A percentile compares a stretch with the other conserved stretches of the same genome.
phyloP scores from a whole-genome alignment of 306 rosid genomes.

The Quercus wislizeni region DNA sequence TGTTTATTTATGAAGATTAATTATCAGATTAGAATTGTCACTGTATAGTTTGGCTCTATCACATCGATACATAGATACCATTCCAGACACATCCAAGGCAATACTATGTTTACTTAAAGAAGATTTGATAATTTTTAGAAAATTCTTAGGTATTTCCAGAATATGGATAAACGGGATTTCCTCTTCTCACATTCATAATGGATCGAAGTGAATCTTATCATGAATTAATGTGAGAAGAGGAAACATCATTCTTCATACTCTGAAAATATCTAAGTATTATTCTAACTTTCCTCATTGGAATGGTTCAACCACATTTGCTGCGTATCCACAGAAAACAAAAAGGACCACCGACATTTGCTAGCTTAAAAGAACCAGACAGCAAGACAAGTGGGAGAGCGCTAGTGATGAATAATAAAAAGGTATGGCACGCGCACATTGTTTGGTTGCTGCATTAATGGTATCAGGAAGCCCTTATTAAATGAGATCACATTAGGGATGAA shows the following conservation, averaged over 20 bases:
- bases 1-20: too few species aligned
- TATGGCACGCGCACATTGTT: background rate
- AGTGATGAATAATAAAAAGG: background rate
- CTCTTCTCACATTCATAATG: too few species aligned
- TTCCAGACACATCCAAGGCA: too few species aligned
- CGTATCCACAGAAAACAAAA: background rate
- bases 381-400: background rate
- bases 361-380: background rate
- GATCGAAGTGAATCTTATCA: accelerated
- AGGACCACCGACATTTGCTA: background rate
- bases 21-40: too few species aligned
- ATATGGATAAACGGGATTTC: too few species aligned
- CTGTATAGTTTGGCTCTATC: too few species aligned
- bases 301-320: background rate
- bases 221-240: too few species aligned
- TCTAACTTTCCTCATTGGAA: background rate
- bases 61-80: too few species aligned
- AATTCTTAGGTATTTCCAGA: accelerated
- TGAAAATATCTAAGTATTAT: background rate
- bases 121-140: too few species aligned
- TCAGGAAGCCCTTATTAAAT: constrained; percentile 14
- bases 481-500: constrained; percentile 3
- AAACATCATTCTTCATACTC: too few species aligned
- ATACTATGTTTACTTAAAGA: too few species aligned
- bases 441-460: constrained; percentile 24